Conservation (phyloP, 306 rosid genomes). For the Corylus heterophylla region DNA sequence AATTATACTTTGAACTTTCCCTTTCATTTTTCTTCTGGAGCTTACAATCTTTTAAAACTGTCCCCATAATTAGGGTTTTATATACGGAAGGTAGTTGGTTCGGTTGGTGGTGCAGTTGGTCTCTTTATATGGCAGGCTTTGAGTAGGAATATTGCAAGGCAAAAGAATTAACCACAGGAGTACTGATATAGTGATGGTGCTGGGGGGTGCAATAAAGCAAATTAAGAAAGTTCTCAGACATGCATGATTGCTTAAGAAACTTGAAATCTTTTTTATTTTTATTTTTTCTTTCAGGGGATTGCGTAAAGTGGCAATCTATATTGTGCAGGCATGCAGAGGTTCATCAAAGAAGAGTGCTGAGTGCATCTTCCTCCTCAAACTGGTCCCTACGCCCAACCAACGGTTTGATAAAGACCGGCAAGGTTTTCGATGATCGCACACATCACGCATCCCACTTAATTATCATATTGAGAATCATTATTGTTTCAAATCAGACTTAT, state of each 20-base stretch:
- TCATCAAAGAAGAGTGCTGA: constrained; percentile 13
- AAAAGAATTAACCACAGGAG: not conserved
- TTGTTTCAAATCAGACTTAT: not conserved
- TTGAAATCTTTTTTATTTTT: not conserved
- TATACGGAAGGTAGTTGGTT: constrained; percentile 10
- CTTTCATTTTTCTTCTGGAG: not conserved
- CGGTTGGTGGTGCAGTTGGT: no score
- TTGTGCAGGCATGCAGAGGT: constrained; percentile 24
- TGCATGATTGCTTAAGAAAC: constrained; percentile 43
- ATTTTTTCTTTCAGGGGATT: constrained; percentile 12
- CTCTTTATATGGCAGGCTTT: constrained; percentile 6
- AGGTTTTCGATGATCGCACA: not conserved
- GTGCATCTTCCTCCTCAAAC: not conserved
- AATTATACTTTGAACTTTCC: not conserved
- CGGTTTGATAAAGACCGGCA: constrained; percentile 21
- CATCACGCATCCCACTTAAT: not conserved
- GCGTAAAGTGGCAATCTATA: constrained; percentile 31
- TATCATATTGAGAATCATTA: not conserved
- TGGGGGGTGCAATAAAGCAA: constrained; percentile 9
- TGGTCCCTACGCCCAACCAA: constrained; percentile 39
- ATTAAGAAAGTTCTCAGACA: constrained; percentile 4
- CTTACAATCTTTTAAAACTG: constrained; percentile 1
- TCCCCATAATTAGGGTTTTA: no score
- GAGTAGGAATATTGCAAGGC: constrained; percentile 23
- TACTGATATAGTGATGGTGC: not conserved